Percentiles rank a stretch among this genome's conserved stretches.
These are phyloP conservation scores for Viola pubescens DNA, from an alignment of 441 rosid species.

Conservation along the genomic window DNA sequence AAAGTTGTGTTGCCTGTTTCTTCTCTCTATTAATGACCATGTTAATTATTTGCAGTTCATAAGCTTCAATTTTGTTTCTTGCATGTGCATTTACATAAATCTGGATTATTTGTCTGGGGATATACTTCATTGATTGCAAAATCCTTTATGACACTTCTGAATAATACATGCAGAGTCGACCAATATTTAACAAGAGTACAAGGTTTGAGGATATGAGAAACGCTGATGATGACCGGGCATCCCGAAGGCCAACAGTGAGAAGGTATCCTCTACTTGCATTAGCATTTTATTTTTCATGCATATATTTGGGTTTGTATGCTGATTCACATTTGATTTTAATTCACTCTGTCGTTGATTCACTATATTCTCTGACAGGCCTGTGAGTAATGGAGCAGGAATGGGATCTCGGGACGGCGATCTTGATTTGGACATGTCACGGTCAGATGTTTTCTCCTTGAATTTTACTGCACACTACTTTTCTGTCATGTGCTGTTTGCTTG, in stretches of 20 bases:
- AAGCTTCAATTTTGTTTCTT: background rate
- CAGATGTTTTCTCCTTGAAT: conserved; percentile 17
- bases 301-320: background rate
- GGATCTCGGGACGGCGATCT: conserved; percentile 90
- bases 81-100: too few species aligned
- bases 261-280: conserved; percentile 32
- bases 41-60: background rate
- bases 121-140: background rate
- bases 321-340: background rate
- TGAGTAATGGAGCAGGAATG: conserved; percentile 54
- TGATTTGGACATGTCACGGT: conserved; percentile 74
- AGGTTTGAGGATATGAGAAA: conserved; percentile 93
- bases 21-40: background rate
- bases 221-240: conserved; percentile 68
- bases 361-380: conserved; percentile 43
- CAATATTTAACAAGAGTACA: conserved; percentile 94
- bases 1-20: background rate
- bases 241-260: conserved; percentile 63
- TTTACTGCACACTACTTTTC: background rate
- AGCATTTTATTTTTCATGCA: background rate
- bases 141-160: conserved; percentile 2
- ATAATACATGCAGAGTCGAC: conserved; percentile 68
- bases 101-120: background rate
- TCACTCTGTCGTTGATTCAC: background rate
- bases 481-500: conserved; percentile 3